Evolutionary conservation across 306 rosid genomes (phyloP).

Genomic region (Sophora flavescens): DNA sequence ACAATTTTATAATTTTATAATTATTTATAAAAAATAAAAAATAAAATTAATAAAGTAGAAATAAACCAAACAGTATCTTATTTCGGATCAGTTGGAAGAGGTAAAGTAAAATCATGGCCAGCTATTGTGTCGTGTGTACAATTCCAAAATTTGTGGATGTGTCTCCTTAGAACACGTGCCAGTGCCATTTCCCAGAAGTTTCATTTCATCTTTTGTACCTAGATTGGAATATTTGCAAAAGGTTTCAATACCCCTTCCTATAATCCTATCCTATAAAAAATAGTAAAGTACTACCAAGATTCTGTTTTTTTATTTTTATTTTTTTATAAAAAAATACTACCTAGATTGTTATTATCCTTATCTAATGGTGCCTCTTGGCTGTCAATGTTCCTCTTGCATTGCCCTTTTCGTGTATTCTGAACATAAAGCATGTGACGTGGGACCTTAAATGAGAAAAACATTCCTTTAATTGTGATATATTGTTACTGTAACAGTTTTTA

Average conservation of each 20-base stretch:
- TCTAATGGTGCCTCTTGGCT: not conserved
- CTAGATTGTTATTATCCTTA: too few relatives aligned
- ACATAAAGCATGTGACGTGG: constrained; percentile 56
- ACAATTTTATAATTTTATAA: too few relatives aligned
- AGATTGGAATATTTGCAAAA: constrained; percentile 19
- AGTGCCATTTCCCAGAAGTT: constrained; percentile 7
- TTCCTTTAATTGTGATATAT: too few relatives aligned
- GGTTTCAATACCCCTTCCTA: constrained; percentile 12
- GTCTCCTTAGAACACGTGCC: constrained; percentile 48
- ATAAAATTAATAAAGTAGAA: too few relatives aligned
- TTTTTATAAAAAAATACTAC: too few relatives aligned
- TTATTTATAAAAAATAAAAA: too few relatives aligned
- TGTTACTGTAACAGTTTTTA: too few relatives aligned
- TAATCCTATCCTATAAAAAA: not conserved
- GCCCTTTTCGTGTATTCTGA: constrained; percentile 43
- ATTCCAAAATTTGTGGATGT: constrained; percentile 55
- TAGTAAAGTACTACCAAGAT: too few relatives aligned
- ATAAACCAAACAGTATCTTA: too few relatives aligned
- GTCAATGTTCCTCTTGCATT: constrained; percentile 34
- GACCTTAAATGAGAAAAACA: not conserved
- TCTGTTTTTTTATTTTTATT: too few relatives aligned
- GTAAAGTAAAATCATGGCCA: not conserved
- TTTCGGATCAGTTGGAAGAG: not conserved
- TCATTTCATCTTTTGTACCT: constrained; percentile 28
- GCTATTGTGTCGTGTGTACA: constrained; percentile 1